These are phyloP conservation scores for Trifolium repens DNA, from an alignment of 306 rosid genomes.

Conservation along the genomic window DNA sequence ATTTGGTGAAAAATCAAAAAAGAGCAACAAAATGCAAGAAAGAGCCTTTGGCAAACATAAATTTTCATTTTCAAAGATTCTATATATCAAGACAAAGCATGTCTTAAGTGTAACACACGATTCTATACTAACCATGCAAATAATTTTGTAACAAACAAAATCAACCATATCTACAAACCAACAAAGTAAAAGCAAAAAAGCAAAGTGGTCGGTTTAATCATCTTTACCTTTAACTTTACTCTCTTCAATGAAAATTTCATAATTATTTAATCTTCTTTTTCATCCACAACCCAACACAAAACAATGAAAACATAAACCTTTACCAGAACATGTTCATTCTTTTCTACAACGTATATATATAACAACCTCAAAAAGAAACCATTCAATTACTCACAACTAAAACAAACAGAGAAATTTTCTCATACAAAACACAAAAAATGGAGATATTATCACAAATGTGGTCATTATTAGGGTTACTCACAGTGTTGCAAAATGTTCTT, in stretches of 20 bases:
- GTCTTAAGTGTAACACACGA: slow-evolving; percentile 35
- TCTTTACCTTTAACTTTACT: slow-evolving; percentile 67
- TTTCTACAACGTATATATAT: slow-evolving; percentile 39
- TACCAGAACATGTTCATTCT: slow-evolving; percentile 41
- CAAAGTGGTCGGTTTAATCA: slow-evolving; percentile 51
- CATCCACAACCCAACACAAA: slow-evolving; percentile 23
- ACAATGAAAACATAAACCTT: slow-evolving; percentile 44
- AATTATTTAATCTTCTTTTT: slow-evolving; percentile 38
- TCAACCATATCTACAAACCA: slow-evolving; percentile 41
- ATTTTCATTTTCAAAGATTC: slow-evolving; percentile 41
- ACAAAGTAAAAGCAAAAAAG: slow-evolving; percentile 55
- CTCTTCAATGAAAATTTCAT: slow-evolving; percentile 38
- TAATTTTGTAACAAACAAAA: slow-evolving; percentile 21
- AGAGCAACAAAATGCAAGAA: slow-evolving; percentile 22
- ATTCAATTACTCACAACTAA: slow-evolving; percentile 21
- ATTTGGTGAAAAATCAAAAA: not conserved
- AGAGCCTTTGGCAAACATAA: slow-evolving; percentile 35
- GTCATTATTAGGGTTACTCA: slow-evolving; percentile 80
- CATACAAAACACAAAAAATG: slow-evolving; percentile 41
- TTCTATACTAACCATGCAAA: slow-evolving; percentile 17
- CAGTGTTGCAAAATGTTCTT: slow-evolving; percentile 80
- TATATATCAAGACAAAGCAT: slow-evolving; percentile 1
- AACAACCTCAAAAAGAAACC: slow-evolving; percentile 30
- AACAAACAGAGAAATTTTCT: not conserved
- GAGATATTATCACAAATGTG: slow-evolving; percentile 88